These are phyloP conservation scores for Fusarium kyushuense DNA, from an alignment of 2,329 filamentous ascomycete genomes.

Conservation along the genomic window DNA sequence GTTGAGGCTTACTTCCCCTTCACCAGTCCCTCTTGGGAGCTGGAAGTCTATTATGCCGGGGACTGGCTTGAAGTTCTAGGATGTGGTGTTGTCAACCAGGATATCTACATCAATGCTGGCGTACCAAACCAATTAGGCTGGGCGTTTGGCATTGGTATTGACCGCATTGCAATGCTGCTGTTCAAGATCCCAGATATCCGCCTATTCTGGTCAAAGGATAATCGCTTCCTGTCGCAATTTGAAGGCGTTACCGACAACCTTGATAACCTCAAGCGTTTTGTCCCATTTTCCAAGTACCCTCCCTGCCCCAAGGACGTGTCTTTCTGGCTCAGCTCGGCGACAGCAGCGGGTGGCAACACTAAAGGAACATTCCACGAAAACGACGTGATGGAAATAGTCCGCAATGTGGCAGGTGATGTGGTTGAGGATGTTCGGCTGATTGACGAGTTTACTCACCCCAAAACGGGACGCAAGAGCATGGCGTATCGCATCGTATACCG, in stretches of 20 bases:
- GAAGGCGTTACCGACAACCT: conserved; percentile 67
- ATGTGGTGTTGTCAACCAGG: conserved; percentile 89
- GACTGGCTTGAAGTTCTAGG: conserved; percentile 97
- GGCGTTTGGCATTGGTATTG: conserved; percentile 95
- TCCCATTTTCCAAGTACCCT: conserved; percentile 91
- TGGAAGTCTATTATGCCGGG: conserved; percentile 93
- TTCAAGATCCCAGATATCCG: conserved; percentile 97
- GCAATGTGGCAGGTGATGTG: conserved; percentile 81
- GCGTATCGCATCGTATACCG: conserved; percentile 96
- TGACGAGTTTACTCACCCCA: conserved; percentile 90
- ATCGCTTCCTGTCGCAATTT: conserved; percentile 90
- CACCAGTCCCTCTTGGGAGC: conserved; percentile 93
- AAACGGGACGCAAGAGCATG: conserved; percentile 83
- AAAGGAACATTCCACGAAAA: conserved; percentile 83
- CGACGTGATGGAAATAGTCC: conserved; percentile 95
- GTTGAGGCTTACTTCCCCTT: conserved; percentile 98
- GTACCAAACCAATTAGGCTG: conserved; percentile 84
- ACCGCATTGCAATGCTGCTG: conserved; percentile 96
- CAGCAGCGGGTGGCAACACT: conserved; percentile 62
- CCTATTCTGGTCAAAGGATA: conserved; percentile 92
- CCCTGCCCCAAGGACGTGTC: conserved; percentile 91
- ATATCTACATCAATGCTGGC: conserved; percentile 81
- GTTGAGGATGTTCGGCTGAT: conserved; percentile 89
- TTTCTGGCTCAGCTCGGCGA: conserved; percentile 79
- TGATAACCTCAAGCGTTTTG: conserved; percentile 70